Base-by-base conservation (phyloP, 1,139 yeast species). In the Kodamaea sp. region DNA sequence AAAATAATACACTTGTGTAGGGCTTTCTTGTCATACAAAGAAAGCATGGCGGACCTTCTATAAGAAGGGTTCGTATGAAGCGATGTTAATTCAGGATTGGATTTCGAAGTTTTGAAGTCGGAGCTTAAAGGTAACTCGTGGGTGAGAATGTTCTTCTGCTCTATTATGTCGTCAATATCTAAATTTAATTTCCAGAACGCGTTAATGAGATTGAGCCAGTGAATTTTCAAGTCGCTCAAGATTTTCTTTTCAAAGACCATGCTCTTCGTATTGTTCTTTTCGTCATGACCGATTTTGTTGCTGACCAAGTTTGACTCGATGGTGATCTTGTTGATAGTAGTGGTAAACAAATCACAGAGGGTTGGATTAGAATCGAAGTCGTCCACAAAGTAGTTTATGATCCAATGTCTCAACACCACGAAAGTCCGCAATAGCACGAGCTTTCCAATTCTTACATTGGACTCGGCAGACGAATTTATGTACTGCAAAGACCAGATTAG, bases 331-430 rank as follows among this genome's bases (percentile, higher is more conserved):
- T 83, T 83, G 31, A 83, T 50, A 23, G 70, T 69, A n/a, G 55
- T 46, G 3, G 75, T 61, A 44, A 82, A 76, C 9, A 57, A 43
- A 31, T 63, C 66, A 47, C 89, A 69, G 24, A 83, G 50, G 15
- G 57, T 51, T 3, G 48, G 47, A 42, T 78, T 68, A 9, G 68
- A 51, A 29, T 78, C 63, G 51, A 83, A 84, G 52, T 84, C 92
- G 48, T 83, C 87, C 28, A 75, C 66, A 48, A 82, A 84, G 53
- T 83, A 83, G 54, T 84, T 90, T 41, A 86, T 61, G 21, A 92
- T 61, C 96, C 97, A 92, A 59, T 88, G 96, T 50, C 97, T 74
- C 31, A 92, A 52, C 22, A 86, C 82, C 24, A 88, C 96, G 64
- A 90, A 92, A 0, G 95, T 83, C 47, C 97, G 73, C 24, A 90